Percentiles rank a stretch among this genome's conserved stretches.
Conservation (phyloP, 768 basidiomycete species). For the Cystobasidium tubakii region DNA sequence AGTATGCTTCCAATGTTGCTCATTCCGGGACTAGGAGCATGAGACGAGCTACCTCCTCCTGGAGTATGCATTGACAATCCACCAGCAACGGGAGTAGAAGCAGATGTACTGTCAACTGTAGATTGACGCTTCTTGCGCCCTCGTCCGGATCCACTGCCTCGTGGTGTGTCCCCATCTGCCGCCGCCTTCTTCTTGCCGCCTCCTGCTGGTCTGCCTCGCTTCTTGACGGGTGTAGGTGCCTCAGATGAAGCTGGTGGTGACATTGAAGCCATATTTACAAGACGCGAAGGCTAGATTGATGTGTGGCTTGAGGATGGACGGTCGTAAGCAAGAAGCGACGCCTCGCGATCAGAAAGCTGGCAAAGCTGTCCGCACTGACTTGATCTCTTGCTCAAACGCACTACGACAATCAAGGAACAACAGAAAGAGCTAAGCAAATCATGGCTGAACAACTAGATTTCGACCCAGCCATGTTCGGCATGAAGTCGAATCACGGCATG, state of each 20-base stretch:
- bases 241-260: conserved; percentile 15
- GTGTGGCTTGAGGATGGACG: not conserved
- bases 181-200: not conserved
- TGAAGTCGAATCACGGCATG: conserved; percentile 28
- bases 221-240: conserved; percentile 9
- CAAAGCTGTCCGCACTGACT: not conserved
- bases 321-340: too few species aligned
- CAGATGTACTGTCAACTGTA: not conserved
- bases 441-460: conserved; percentile 31
- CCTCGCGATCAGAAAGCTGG: not conserved
- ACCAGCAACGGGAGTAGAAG: not conserved
- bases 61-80: not conserved
- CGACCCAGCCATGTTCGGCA: conserved; percentile 35
- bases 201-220: conserved; percentile 4
- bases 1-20: not conserved
- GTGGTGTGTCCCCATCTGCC: not conserved
- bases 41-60: not conserved
- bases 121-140: not conserved
- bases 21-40: not conserved
- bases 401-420: not conserved
- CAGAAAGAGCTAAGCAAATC: not conserved
- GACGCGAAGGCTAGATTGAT: not conserved
- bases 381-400: not conserved
- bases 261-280: conserved; percentile 12
- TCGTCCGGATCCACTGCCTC: not conserved